Conservation (phyloP, 1,139 yeast species). For the Geotrichum siamense region DNA sequence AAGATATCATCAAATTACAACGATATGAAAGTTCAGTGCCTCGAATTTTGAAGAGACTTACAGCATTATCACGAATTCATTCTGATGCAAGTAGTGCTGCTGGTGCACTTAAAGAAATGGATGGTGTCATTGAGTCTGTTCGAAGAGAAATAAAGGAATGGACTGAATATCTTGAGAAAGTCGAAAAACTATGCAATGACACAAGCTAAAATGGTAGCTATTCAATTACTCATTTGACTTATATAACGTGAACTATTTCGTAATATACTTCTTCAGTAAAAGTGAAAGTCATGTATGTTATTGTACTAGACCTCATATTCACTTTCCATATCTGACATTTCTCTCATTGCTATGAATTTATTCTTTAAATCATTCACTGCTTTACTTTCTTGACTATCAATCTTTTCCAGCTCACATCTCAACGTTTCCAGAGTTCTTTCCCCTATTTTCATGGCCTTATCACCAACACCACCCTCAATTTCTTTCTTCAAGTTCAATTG, state of each 20-base stretch:
- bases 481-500: neutral
- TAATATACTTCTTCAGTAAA: no score
- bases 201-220: no score
- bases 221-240: no score
- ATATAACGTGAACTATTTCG: no score
- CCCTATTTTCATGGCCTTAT: neutral
- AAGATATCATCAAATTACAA: slow-evolving; percentile 1
- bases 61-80: slow-evolving; percentile 12
- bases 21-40: slow-evolving; percentile 14
- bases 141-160: slow-evolving; percentile 13
- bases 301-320: no score
- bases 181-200: no score
- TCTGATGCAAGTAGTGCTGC: slow-evolving; percentile 14
- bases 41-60: slow-evolving; percentile 13
- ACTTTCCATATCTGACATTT: neutral
- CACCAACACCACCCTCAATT: neutral
- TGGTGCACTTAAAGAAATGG: slow-evolving; percentile 11
- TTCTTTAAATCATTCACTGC: slow-evolving; percentile 6
- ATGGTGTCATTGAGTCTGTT: slow-evolving; percentile 8
- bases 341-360: slow-evolving; percentile 11
- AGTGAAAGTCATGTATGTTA: no score
- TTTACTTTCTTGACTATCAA: slow-evolving; percentile 12
- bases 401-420: slow-evolving; percentile 3
- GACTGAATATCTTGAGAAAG: slow-evolving; percentile 8
- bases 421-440: neutral